Base-by-base conservation (phyloP, 148 eudicot species). In the Camellia japonica region DNA sequence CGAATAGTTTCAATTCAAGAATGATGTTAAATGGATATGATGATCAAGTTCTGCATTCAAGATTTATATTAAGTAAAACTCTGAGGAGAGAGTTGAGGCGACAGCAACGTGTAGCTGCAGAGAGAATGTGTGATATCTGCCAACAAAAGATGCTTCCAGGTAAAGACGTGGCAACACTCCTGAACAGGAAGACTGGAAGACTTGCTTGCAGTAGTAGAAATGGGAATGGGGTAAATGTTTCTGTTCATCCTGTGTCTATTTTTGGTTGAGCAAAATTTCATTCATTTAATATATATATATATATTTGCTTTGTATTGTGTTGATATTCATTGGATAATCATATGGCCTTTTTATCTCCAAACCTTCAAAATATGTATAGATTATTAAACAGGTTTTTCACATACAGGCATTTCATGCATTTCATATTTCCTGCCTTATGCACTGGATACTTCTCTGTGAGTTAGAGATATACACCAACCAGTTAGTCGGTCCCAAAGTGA, bases 111-210 rank as follows among this genome's bases (percentile, higher is more conserved):
- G 79, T 85, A 59, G 97, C 93, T 44, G 84, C 97, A 77, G 92
- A 92, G 84, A 90, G 92, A 87, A 81, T 86, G 84, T 95, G 99
- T 84, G 91, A 87, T 83, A 92, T 95, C 61, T 95, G 99, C 83
- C 91, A 90, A 78, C 97, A 88, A 82, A 93, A 88, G 86, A 88
- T 95, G 94, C 90, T 95, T 74, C 97, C 97, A n/a, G 93, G 93
- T 52, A 93, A 95, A 87, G 97, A 95, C 83, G 99, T 95, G 68
- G 97, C 97, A 14, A 75, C 97, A 20, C 85, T 93, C 67, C 77
- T 95, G 68, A 95, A 92, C 84, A 77, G 82, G 82, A 92, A 90
- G 66, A 90, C 99, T n/a, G 97, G 97, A 80, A 90, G 85, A 78
- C 90, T 95, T 80, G 92, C 83, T 64, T 95, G 97, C 86, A 92